Percentiles rank a stretch among this genome's conserved stretches.
Conservation (phyloP, 371 early-diverging fungal species). For the Mucor indicus region DNA sequence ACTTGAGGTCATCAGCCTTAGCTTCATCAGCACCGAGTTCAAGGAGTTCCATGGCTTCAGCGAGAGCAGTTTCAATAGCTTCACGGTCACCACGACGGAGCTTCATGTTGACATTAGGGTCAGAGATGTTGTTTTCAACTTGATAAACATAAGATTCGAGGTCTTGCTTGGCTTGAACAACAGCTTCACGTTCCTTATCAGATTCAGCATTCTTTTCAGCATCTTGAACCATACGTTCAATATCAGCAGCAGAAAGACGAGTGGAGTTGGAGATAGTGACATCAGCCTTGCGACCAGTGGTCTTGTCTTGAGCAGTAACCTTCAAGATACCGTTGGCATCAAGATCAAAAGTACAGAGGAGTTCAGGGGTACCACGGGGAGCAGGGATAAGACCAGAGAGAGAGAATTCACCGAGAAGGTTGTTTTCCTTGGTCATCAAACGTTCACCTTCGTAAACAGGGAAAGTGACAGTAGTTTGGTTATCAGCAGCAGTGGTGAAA, state of each 20-base stretch:
- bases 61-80: conserved; percentile 81
- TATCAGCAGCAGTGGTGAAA: conserved; percentile 94
- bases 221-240: conserved; percentile 88
- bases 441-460: conserved; percentile 94
- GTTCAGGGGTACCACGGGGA: conserved; percentile 89
- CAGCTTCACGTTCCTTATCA: conserved; percentile 78
- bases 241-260: conserved; percentile 86
- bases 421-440: conserved; percentile 89
- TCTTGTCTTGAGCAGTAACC: conserved; percentile 91
- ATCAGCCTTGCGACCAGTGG: conserved; percentile 84
- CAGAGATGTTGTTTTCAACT: conserved; percentile 76
- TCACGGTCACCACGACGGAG: conserved; percentile 82
- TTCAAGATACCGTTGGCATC: conserved; percentile 96
- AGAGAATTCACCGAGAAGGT: conserved; percentile 90
- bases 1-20: conserved; percentile 82
- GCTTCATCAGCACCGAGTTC: conserved; percentile 77
- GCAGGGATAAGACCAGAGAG: conserved; percentile 85
- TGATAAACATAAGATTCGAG: conserved; percentile 89
- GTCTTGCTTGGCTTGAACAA: conserved; percentile 82
- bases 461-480: conserved; percentile 91
- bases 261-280: conserved; percentile 92
- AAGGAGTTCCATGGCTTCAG: conserved; percentile 84
- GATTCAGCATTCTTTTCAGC: conserved; percentile 86
- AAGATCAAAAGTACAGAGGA: conserved; percentile 91
- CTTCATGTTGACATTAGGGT: conserved; percentile 76